Base-by-base conservation (phyloP, 202 grass and related monocot species). In the Panicum virgatum region DNA sequence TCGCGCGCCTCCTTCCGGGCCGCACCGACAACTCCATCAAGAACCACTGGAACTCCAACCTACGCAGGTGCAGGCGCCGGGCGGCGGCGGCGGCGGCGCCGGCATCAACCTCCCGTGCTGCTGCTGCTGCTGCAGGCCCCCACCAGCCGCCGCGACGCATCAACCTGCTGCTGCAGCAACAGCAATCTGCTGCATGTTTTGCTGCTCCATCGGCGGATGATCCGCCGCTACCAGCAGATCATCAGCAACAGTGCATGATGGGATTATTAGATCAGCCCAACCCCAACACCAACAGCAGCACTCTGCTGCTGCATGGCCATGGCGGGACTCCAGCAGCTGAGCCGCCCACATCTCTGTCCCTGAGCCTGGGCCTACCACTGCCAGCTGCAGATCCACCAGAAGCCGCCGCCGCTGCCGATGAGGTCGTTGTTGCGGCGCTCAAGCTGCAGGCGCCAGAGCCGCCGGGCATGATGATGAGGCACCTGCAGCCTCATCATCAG, bases 1-100 rank as follows among this genome's bases (percentile, higher is more conserved):
- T 96, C 66, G 93, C 93, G 12, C 90, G 93, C 25, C 88, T 90
- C 22, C 80, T 92, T 37, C 88, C 83, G 4, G 93, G 93, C 10
- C 93, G 93, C 75, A 92, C 90, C 4, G 93, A 96, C 63, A 92
- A 96, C 88, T 80, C 93, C 62, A 86, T 96, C 83, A 96, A 96
- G 85, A 96, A 96, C 63, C 93, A 96, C 73, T 96, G 93, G 93
- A 96, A 96, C 79, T 96, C 93, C 46, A 92, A 91, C 62, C 88
- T 92, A 38, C 87, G 88, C 18, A 83, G 62, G 73, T 73, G 72
- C 18, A 80, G 77, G 37, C 81, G 89, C 9, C 38, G 76, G 5
- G 47, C 47, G 15, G 72, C 72, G 9, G 50, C 48, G 1, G 29
- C 50, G 0, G 30, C 47, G 1, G 71, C 71, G 1, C 15, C 68